These are phyloP conservation scores for Tetrastigma voinierianum DNA, from an alignment of 164 flowering plant genomes.

Conservation along the genomic window DNA sequence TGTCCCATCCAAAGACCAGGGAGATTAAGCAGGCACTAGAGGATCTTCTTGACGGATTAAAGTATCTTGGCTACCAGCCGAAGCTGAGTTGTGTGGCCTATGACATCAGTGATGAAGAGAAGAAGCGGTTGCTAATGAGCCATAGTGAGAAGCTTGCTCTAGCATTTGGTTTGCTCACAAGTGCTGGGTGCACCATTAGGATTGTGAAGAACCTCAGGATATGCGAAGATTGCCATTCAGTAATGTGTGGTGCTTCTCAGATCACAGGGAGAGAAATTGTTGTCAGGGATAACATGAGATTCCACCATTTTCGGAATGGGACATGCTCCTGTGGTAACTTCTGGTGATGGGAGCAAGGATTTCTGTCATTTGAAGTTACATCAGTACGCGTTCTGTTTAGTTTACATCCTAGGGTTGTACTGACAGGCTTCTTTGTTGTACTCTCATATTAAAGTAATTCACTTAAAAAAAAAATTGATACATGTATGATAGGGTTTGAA, in stretches of 20 bases:
- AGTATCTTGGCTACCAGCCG: conserved; percentile 29
- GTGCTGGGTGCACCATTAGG: conserved; percentile 19
- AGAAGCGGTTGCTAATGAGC: conserved; percentile 22
- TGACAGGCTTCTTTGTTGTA: no score
- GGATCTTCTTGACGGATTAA: conserved; percentile 24
- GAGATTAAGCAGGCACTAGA: conserved; percentile 26
- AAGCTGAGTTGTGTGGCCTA: conserved; percentile 23
- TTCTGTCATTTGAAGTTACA: no score
- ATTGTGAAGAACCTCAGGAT: conserved; percentile 41
- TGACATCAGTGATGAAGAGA: conserved; percentile 31
- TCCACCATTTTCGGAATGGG: conserved; percentile 40
- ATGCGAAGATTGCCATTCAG: conserved; percentile 38
- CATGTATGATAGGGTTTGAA: no score
- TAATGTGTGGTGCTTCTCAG: conserved; percentile 33
- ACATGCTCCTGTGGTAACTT: conserved; percentile 39
- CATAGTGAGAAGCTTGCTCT: conserved; percentile 48
- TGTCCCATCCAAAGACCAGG: conserved; percentile 21
- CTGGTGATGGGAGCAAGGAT: conserved; percentile 26
- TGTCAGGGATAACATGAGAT: conserved; percentile 39
- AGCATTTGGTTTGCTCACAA: conserved; percentile 30
- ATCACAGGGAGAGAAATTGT: conserved; percentile 32
- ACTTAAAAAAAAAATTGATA: no score
- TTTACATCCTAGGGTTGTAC: no score
- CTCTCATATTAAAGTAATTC: no score
- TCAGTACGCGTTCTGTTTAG: no score